Evolutionary conservation across 495 filamentous ascomycete species (phyloP).

Genomic region (Endocarpon pusillum): DNA sequence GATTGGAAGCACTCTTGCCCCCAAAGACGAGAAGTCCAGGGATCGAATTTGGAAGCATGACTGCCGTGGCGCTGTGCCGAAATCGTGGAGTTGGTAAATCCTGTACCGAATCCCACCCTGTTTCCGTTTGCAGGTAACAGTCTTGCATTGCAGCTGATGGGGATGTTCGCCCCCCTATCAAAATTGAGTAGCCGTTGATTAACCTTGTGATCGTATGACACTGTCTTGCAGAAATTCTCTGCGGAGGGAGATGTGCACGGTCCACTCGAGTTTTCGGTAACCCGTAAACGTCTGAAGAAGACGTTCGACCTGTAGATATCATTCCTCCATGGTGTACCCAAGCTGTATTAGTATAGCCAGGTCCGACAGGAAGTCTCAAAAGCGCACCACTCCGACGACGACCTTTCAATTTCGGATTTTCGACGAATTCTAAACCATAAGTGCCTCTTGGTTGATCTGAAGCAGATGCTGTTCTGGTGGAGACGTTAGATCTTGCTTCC

Average conservation of each 20-base stretch:
- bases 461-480: constrained; percentile 2
- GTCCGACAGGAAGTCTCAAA: too few species aligned
- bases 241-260: constrained; percentile 16
- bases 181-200: constrained; percentile 30
- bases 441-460: not conserved
- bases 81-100: constrained; percentile 49
- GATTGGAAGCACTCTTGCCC: constrained; percentile 43
- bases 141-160: constrained; percentile 47
- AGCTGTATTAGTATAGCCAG: too few species aligned
- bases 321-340: too few species aligned
- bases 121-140: constrained; percentile 51
- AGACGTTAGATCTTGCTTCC: too few species aligned
- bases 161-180: constrained; percentile 66
- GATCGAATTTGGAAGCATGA: constrained; percentile 26
- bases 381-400: too few species aligned
- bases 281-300: too few species aligned
- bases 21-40: constrained; percentile 43
- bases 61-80: constrained; percentile 44
- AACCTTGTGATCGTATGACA: constrained; percentile 59
- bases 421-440: too few species aligned
- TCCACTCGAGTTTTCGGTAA: too few species aligned
- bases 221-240: constrained; percentile 40
- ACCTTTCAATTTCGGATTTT: too few species aligned
- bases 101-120: constrained; percentile 42
- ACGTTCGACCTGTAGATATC: too few species aligned